Percentiles rank a stretch among this genome's conserved stretches.
Evolutionary conservation across 2,329 filamentous ascomycete species (phyloP).

Genomic region (Diaporthe aspalathi): DNA sequence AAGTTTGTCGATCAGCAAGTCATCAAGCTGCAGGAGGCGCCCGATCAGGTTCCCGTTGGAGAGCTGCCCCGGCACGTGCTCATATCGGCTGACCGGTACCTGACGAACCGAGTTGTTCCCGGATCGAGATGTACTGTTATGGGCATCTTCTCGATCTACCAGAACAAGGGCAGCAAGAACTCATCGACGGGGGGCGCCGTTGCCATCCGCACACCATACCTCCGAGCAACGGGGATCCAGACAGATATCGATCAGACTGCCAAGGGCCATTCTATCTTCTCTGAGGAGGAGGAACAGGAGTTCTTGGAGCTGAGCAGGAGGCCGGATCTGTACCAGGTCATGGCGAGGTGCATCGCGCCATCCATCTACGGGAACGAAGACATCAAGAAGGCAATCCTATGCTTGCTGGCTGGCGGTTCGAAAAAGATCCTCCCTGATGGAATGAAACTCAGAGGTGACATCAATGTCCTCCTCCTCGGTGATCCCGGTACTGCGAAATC

Average conservation of each 20-base stretch:
- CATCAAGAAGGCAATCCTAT: constrained; percentile 98
- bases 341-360: constrained; percentile 92
- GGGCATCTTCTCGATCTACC: constrained; percentile 98
- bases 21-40: constrained; percentile 96
- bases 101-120: constrained; percentile 95
- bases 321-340: constrained; percentile 90
- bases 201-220: constrained; percentile 93
- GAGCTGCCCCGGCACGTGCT: constrained; percentile 95
- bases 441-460: constrained; percentile 97
- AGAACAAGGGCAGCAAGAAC: constrained; percentile 83
- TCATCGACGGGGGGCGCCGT: constrained; percentile 81
- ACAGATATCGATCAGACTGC: constrained; percentile 90
- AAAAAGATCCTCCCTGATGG: constrained; percentile 98
- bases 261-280: constrained; percentile 85
- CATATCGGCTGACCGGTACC: constrained; percentile 94
- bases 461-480: constrained; percentile 95
- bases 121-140: constrained; percentile 95
- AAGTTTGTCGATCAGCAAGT: constrained; percentile 98
- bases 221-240: constrained; percentile 91
- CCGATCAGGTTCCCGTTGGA: constrained; percentile 96
- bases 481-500: constrained; percentile 99
- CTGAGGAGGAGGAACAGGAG: constrained; percentile 96
- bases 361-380: constrained; percentile 97
- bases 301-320: constrained; percentile 90
- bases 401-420: constrained; percentile 90